A percentile compares a stretch with the other conserved stretches of the same genome.
Evolutionary conservation across 192 early-diverging fungal species (phyloP).

Genomic region (Chytriomyces hyalinus): DNA sequence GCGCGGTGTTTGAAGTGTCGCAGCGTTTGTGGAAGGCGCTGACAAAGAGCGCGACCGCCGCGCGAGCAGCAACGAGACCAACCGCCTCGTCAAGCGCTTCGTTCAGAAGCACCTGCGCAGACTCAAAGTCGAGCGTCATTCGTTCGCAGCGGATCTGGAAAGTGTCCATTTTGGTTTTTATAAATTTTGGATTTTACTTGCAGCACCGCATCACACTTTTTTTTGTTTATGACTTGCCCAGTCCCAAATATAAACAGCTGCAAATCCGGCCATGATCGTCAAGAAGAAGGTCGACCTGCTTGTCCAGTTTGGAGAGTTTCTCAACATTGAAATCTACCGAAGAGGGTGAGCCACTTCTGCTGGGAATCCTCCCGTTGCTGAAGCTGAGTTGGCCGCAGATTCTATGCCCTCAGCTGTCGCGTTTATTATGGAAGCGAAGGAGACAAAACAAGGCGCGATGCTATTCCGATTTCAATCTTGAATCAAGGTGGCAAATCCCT

Average conservation of each 20-base stretch:
- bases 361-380: not conserved
- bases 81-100: slow-evolving; percentile 58
- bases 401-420: slow-evolving; percentile 11
- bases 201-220: no score
- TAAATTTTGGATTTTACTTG: no score
- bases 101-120: slow-evolving; percentile 36
- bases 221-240: no score
- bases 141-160: no score
- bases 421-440: slow-evolving; percentile 22
- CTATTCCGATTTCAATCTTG: not conserved
- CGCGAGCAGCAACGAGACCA: slow-evolving; percentile 76
- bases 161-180: no score
- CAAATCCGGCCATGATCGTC: not conserved
- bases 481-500: not conserved
- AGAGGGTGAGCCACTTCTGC: slow-evolving; percentile 2
- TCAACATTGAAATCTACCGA: slow-evolving; percentile 28
- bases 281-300: slow-evolving; percentile 22
- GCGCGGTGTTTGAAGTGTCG: not conserved
- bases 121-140: not conserved
- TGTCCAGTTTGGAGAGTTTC: slow-evolving; percentile 17
- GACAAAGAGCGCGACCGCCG: slow-evolving; percentile 76
- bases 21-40: slow-evolving; percentile 46
- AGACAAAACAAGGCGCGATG: not conserved
- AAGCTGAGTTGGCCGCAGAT: not conserved
- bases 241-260: no score